Conservation (phyloP, 352 stramenopile species). For the Lagenidium sp. region DNA sequence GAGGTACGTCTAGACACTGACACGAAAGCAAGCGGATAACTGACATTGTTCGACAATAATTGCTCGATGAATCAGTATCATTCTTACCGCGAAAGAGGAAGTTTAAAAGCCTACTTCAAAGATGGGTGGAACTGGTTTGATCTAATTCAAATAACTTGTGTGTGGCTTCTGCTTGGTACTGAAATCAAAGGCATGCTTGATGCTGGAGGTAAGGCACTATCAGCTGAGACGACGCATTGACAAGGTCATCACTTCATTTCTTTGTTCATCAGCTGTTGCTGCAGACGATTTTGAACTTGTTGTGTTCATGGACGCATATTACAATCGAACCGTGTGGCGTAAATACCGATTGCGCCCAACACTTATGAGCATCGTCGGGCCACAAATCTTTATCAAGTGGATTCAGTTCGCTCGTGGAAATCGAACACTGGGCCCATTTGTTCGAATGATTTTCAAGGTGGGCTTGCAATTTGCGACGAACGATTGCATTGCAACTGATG, state of each 20-base stretch:
- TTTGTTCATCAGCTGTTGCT: constrained; percentile 1
- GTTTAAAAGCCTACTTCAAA: constrained; percentile 44
- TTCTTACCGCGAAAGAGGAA: constrained; percentile 41
- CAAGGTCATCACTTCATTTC: background rate
- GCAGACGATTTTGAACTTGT: constrained; percentile 37
- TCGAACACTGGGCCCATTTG: constrained; percentile 54
- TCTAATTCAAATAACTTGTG: constrained; percentile 54
- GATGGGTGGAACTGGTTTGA: constrained; percentile 80
- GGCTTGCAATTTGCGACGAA: too few species aligned
- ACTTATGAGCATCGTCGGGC: constrained; percentile 68
- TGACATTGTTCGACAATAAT: too few species aligned
- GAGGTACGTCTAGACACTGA: constrained; percentile 26
- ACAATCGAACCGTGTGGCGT: constrained; percentile 39
- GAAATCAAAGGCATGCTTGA: constrained; percentile 35
- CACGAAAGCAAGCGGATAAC: too few species aligned
- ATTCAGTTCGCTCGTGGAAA: constrained; percentile 74
- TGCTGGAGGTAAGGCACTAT: constrained; percentile 9
- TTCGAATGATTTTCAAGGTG: constrained; percentile 83
- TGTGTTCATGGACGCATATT: constrained; percentile 55
- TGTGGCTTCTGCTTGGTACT: constrained; percentile 52
- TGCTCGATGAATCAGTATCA: constrained; percentile 10
- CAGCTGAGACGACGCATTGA: background rate
- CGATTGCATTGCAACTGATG: too few species aligned
- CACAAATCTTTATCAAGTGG: constrained; percentile 76
- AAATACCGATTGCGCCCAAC: constrained; percentile 67